A percentile compares a stretch with the other conserved stretches of the same genome.
phyloP scores from a whole-genome alignment of 805 yeast genomes.

The Nakazawaea anatomiae region DNA sequence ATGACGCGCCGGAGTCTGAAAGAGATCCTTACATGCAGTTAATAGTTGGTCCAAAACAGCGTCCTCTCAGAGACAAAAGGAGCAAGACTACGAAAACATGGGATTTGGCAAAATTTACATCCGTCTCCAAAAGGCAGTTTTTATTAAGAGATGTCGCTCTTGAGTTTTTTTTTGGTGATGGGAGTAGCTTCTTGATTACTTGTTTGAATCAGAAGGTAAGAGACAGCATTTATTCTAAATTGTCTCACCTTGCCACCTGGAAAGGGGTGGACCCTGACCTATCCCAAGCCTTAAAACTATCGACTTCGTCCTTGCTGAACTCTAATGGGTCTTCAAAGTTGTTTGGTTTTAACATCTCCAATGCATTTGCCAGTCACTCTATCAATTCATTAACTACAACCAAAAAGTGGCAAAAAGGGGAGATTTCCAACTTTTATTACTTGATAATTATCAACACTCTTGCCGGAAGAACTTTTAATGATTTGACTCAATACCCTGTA shows the following conservation, averaged over 20 bases:
- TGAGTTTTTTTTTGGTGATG: slow-evolving; percentile 71
- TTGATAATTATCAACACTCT: slow-evolving; percentile 73
- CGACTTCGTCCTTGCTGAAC: slow-evolving; percentile 23
- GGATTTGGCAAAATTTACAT: slow-evolving; percentile 53
- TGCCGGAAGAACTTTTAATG: slow-evolving; percentile 88
- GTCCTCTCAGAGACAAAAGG: slow-evolving; percentile 20
- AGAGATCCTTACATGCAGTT: slow-evolving; percentile 68
- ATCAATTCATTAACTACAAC: slow-evolving; percentile 44
- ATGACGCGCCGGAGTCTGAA: slow-evolving; percentile 54
- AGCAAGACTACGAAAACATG: slow-evolving; percentile 48
- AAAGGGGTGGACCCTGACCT: slow-evolving; percentile 50
- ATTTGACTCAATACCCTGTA: slow-evolving; percentile 84
- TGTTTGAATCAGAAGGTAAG: slow-evolving; percentile 48
- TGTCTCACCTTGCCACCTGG: slow-evolving; percentile 44
- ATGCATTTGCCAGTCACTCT: slow-evolving; percentile 31
- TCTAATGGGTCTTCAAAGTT: slow-evolving; percentile 7
- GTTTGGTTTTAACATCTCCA: slow-evolving; percentile 24
- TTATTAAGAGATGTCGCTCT: slow-evolving; percentile 74
- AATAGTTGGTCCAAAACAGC: slow-evolving; percentile 43
- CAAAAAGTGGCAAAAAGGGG: slow-evolving; percentile 68
- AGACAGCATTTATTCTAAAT: slow-evolving; percentile 46
- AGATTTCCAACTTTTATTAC: slow-evolving; percentile 78
- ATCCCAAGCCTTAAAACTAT: slow-evolving; percentile 44
- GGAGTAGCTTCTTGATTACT: slow-evolving; percentile 64
- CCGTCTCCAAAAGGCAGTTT: slow-evolving; percentile 70